Evolutionary conservation across 1,139 yeast species (phyloP).

Genomic region (Magnusiomyces fungicola): DNA sequence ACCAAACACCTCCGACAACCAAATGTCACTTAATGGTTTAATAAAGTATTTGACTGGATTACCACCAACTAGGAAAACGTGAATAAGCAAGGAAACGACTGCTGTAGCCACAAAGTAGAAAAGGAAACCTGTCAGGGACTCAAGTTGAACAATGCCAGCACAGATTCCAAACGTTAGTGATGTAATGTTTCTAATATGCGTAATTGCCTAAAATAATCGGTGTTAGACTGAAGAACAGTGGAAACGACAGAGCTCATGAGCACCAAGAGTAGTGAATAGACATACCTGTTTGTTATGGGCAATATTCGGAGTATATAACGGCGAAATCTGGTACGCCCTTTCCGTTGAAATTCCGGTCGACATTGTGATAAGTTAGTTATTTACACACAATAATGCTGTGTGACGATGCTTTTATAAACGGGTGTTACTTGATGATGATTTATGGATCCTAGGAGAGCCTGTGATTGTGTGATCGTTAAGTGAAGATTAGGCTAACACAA

Average conservation of each 20-base stretch:
- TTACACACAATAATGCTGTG: no score
- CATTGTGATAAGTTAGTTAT: no score
- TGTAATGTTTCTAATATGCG: constrained; percentile 55
- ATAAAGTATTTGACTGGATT: constrained; percentile 44
- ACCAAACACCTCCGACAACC: constrained; percentile 48
- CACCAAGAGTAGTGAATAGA: background rate
- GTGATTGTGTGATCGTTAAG: no score
- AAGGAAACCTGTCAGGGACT: constrained; percentile 53
- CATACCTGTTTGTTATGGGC: constrained; percentile 11
- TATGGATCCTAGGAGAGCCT: no score
- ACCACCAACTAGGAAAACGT: constrained; percentile 38
- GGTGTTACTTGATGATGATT: no score
- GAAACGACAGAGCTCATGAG: background rate
- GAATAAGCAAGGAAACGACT: constrained; percentile 39
- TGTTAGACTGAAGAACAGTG: background rate
- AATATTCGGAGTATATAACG: constrained; percentile 11
- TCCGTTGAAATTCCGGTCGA: constrained; percentile 6
- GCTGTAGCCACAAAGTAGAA: constrained; percentile 49
- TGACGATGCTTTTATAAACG: no score
- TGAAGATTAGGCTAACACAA: no score
- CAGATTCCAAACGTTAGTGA: constrained; percentile 61
- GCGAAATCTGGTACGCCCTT: constrained; percentile 11
- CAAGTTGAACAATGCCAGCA: constrained; percentile 66
- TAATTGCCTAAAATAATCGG: constrained; percentile 32
- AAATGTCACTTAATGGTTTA: constrained; percentile 49